These are phyloP conservation scores for Strobilomyces echinocephalus DNA, from an alignment of 768 basidiomycete genomes.

Conservation along the genomic window DNA sequence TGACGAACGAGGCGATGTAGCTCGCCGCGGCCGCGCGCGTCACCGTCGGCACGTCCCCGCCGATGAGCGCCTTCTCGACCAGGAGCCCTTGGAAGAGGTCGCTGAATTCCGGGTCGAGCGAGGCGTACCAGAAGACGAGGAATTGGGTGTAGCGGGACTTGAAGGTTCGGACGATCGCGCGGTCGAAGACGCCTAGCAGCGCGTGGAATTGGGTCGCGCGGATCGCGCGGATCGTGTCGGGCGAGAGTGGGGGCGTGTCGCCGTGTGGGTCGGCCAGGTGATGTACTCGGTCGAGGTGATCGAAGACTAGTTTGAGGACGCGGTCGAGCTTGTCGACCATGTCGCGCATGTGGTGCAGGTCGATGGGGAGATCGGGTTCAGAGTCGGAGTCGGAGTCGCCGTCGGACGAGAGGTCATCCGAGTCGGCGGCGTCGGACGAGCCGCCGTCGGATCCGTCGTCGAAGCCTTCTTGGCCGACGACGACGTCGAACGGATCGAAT, in stretches of 20 bases:
- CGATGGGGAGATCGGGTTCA: constrained; percentile 36
- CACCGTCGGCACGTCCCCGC: constrained; percentile 53
- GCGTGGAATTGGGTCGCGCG: constrained; percentile 72
- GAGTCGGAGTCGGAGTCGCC: constrained; percentile 46
- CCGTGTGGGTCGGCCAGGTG: constrained; percentile 20
- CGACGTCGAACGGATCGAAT: constrained; percentile 81
- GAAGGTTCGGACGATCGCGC: constrained; percentile 90
- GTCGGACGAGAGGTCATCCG: constrained; percentile 70
- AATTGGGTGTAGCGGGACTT: constrained; percentile 98
- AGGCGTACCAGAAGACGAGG: constrained; percentile 92
- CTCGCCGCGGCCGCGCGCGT: constrained; percentile 90
- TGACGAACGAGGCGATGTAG: constrained; percentile 90
- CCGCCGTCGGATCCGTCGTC: constrained; percentile 55
- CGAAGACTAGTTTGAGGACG: constrained; percentile 79
- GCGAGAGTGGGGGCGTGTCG: constrained; percentile 20
- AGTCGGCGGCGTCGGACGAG: constrained; percentile 45
- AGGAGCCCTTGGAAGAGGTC: constrained; percentile 94
- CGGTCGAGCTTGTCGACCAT: constrained; percentile 93
- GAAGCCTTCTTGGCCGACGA: constrained; percentile 69
- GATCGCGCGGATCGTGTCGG: constrained; percentile 34
- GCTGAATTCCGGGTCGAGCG: constrained; percentile 80
- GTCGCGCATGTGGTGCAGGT: constrained; percentile 66
- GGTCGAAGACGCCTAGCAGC: constrained; percentile 90
- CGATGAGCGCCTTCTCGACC: constrained; percentile 83
- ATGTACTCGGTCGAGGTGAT: constrained; percentile 65